A percentile compares a stretch with the other conserved stretches of the same genome.
Evolutionary conservation across 192 early-diverging fungal species (phyloP).

Genomic region (Coemansia sp.): DNA sequence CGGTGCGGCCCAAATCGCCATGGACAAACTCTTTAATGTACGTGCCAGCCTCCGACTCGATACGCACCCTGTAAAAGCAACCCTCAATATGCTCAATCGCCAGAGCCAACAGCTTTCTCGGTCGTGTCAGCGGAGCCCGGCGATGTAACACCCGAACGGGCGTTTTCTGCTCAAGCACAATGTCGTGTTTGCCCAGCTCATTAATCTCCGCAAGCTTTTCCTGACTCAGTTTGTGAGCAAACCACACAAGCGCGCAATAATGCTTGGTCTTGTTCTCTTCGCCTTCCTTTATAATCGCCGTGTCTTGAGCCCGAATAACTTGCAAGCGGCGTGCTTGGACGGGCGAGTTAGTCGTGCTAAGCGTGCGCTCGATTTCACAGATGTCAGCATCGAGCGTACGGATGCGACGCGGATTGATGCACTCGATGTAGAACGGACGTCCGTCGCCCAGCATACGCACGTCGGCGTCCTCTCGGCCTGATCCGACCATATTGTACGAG

Average conservation of each 20-base stretch:
- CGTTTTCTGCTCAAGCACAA: constrained; percentile 66
- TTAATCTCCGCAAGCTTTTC: constrained; percentile 60
- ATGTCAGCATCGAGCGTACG: constrained; percentile 39
- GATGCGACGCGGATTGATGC: constrained; percentile 73
- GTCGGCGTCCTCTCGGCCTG: constrained; percentile 92
- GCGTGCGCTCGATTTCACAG: constrained; percentile 49
- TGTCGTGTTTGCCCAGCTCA: constrained; percentile 35
- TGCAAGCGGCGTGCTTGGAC: constrained; percentile 59
- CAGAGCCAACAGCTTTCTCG: constrained; percentile 57
- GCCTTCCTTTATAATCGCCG: constrained; percentile 67
- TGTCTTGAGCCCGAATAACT: constrained; percentile 56
- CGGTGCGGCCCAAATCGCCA: constrained; percentile 85
- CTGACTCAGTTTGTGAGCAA: constrained; percentile 56
- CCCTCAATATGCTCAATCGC: constrained; percentile 54
- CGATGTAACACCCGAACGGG: constrained; percentile 75
- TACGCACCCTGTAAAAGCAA: constrained; percentile 60
- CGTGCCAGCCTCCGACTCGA: constrained; percentile 86
- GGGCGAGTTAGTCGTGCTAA: constrained; percentile 46
- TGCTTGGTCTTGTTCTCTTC: constrained; percentile 74
- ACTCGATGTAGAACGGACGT: constrained; percentile 87
- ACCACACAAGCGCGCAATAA: constrained; percentile 71
- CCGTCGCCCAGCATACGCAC: constrained; percentile 93
- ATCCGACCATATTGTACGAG: constrained; percentile 74
- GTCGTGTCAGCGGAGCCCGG: constrained; percentile 61
- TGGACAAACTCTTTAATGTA: constrained; percentile 95